Evolutionary conservation across 1,139 yeast genomes (phyloP).

Genomic region (Insectozyma bohioensis): DNA sequence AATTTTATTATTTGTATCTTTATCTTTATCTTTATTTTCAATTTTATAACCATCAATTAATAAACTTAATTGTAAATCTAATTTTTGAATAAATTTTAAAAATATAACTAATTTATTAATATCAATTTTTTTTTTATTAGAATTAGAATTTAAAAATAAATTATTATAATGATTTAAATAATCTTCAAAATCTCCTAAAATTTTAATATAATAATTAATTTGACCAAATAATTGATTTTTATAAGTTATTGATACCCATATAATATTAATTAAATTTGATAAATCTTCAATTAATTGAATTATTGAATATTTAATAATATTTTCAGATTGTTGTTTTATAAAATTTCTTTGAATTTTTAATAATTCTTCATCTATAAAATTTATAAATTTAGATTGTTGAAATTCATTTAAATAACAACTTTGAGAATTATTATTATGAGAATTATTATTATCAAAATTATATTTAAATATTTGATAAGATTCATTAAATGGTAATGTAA

Average conservation of each 20-base stretch:
- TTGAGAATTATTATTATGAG: conserved; percentile 12
- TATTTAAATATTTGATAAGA: conserved; percentile 18
- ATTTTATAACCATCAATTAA: conserved; percentile 38
- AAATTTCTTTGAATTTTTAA: conserved; percentile 61
- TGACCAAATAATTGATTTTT: conserved; percentile 48
- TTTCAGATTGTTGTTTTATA: conserved; percentile 57
- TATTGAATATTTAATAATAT: conserved; percentile 29
- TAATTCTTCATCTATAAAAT: conserved; percentile 59
- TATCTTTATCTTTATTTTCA: not conserved
- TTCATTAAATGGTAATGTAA: conserved; percentile 32
- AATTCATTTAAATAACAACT: conserved; percentile 7
- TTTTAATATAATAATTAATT: conserved; percentile 55
- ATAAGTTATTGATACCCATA: conserved; percentile 53
- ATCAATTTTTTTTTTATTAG: conserved; percentile 10
- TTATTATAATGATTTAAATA: conserved; percentile 47
- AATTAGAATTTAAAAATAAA: conserved; percentile 8
- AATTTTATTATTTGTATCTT: conserved; percentile 9
- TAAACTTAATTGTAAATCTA: conserved; percentile 43
- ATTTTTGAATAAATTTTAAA: conserved; percentile 39
- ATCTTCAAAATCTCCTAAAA: conserved; percentile 69
- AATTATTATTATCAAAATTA: conserved; percentile 7
- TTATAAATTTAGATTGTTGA: conserved; percentile 63
- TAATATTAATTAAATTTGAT: conserved; percentile 45
- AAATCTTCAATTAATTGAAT: conserved; percentile 45
- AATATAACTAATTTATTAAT: conserved; percentile 23